Base-by-base conservation (phyloP, 2,329 filamentous ascomycete species). In the Lithohypha guttulata region DNA sequence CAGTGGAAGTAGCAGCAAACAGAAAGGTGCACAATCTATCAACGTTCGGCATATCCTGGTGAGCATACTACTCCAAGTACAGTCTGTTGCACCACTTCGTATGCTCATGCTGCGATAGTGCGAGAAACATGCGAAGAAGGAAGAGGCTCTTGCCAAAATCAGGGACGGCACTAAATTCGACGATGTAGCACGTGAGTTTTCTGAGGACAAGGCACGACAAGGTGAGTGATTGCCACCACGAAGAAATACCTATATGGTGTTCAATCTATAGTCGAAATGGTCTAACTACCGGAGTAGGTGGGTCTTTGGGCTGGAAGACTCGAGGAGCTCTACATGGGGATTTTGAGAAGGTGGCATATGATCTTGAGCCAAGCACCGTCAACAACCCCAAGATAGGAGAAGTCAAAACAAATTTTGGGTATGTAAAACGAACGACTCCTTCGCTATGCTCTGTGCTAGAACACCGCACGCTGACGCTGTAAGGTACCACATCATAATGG, bases 401-500 rank as follows among this genome's bases (percentile, higher is more conserved):
- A 57, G 69, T 69, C 31, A 79, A 77, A 62, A 78, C 75, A 6
- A 64, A 64, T 10, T 71, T 75, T 58, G 76, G 76, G n/a, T 80
- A 78, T 60, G 26, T 19, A 34, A n/a, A n/a, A n/a, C 11, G 14
- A 3, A 21, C 5, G 13, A n/a, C 13, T 73, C 66, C 54, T 71
- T 56, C 1, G 73, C n/a, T n/a, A n/a, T n/a, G n/a, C n/a, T n/a
- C n/a, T n/a, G n/a, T n/a, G n/a, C n/a, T n/a, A n/a, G n/a, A n/a
- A n/a, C n/a, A n/a, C n/a, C 78, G 55, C 67, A 68, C 27, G 77
- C 74, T 9, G 64, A 65, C 7, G 70, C 73, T 56, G 73, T 8
- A 11, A 37, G 75, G 9, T 79, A 79, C 61, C 76, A 79, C 58
- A 71, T 80, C 47, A 68, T 79, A 37, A 79, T 79, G 74, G 73